Evolutionary conservation across 371 early-diverging fungal species (phyloP).

Genomic region (Blakeslea trispora): DNA sequence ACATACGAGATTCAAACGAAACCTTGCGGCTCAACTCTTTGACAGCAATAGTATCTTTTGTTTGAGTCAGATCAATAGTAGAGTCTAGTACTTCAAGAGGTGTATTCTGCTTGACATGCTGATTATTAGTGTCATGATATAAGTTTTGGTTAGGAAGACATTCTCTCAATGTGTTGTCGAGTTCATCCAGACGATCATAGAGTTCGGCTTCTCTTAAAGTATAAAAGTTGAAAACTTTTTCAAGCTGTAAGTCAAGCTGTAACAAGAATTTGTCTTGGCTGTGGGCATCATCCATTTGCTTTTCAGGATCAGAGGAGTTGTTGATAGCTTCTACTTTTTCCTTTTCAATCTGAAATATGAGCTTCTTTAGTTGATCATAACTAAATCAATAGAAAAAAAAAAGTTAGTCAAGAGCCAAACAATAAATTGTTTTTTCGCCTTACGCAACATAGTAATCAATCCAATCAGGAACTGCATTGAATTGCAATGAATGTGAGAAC

Average conservation of each 20-base stretch:
- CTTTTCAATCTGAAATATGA: slow-evolving; percentile 87
- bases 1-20: slow-evolving; percentile 33
- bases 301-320: slow-evolving; percentile 32
- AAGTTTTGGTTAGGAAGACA: slow-evolving; percentile 11
- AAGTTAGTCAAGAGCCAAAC: neutral
- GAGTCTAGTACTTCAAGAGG: slow-evolving; percentile 24
- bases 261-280: slow-evolving; percentile 56
- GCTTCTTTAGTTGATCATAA: slow-evolving; percentile 87
- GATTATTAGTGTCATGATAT: slow-evolving; percentile 8
- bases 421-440: neutral
- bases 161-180: slow-evolving; percentile 24
- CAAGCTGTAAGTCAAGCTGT: slow-evolving; percentile 79
- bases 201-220: slow-evolving; percentile 79
- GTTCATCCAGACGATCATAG: slow-evolving; percentile 31
- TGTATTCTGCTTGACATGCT: slow-evolving; percentile 10
- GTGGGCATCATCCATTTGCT: slow-evolving; percentile 2
- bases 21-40: slow-evolving; percentile 10
- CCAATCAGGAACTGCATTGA: slow-evolving; percentile 94
- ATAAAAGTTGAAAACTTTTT: slow-evolving; percentile 81
- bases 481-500: slow-evolving; percentile 85
- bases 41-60: neutral
- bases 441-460: slow-evolving; percentile 76
- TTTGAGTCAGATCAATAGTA: slow-evolving; percentile 11
- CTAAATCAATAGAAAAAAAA: slow-evolving; percentile 40
- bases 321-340: slow-evolving; percentile 65